These are phyloP conservation scores for Pezicula rhizophila DNA, from an alignment of 2,329 filamentous ascomycete species.

Conservation along the genomic window DNA sequence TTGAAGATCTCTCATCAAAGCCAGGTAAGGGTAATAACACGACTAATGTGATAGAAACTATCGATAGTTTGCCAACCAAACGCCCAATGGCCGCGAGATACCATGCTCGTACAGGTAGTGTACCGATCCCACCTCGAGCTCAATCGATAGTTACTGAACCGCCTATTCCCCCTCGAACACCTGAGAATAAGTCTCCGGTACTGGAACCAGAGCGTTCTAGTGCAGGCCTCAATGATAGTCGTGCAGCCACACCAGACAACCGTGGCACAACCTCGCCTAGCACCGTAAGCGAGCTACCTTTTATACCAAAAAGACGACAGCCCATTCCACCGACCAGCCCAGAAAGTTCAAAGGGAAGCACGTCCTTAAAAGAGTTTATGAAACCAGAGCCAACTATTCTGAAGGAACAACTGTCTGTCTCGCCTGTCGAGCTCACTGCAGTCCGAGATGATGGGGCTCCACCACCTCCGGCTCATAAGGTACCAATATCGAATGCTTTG, in stretches of 20 bases:
- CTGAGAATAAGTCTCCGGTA: neutral
- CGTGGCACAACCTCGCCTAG: neutral
- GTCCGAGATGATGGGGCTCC: constrained; percentile 19
- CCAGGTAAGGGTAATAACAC: neutral
- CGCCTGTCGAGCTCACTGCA: constrained; percentile 1
- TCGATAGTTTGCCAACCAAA: constrained; percentile 12
- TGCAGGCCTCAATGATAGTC: neutral
- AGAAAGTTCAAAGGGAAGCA: constrained; percentile 6
- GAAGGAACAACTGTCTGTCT: constrained; percentile 6
- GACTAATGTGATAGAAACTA: constrained; percentile 10
- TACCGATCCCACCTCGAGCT: constrained; percentile 6
- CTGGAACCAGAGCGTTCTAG: neutral
- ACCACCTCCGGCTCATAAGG: constrained; percentile 23
- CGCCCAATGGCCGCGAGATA: constrained; percentile 12
- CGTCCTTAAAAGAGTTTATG: constrained; percentile 13
- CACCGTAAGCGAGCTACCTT: constrained; percentile 2
- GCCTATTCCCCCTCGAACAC: constrained; percentile 3
- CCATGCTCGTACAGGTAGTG: constrained; percentile 5
- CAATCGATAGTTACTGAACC: neutral
- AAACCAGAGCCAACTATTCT: constrained; percentile 10
- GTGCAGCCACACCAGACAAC: neutral
- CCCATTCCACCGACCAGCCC: constrained; percentile 9
- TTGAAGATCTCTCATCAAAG: constrained; percentile 7
- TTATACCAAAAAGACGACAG: constrained; percentile 9
- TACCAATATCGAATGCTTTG: constrained; percentile 37